Percentiles rank a stretch among this genome's conserved stretches.
Evolutionary conservation across 306 rosid genomes (phyloP).

Genomic region (Castanea mollissima): DNA sequence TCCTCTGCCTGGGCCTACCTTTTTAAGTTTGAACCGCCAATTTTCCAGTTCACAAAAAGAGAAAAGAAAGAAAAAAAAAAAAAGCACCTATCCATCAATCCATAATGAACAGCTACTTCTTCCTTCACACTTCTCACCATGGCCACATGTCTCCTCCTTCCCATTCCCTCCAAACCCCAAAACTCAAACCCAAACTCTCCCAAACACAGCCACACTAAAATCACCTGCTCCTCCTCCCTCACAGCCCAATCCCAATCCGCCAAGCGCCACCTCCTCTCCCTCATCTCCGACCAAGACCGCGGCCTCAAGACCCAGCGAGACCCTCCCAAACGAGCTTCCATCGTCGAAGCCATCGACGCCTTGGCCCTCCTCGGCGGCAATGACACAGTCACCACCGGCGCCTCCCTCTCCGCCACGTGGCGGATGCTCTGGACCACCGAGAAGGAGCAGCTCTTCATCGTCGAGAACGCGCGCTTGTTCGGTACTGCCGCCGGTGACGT

Average conservation of each 20-base stretch:
- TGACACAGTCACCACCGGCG: constrained; percentile 55
- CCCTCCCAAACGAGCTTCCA: constrained; percentile 39
- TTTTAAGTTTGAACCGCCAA: constrained; percentile 23
- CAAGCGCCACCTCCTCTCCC: constrained; percentile 57
- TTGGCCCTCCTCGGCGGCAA: constrained; percentile 47
- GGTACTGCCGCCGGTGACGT: constrained; percentile 85
- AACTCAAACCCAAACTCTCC: constrained; percentile 13
- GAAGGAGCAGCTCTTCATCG: constrained; percentile 90
- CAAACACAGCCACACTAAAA: constrained; percentile 9
- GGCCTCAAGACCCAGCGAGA: constrained; percentile 68
- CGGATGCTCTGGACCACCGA: constrained; percentile 91
- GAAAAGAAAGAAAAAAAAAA: no score
- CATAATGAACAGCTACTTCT: neutral
- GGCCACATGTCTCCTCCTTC: constrained; percentile 45
- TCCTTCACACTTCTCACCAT: constrained; percentile 16
- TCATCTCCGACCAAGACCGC: constrained; percentile 77
- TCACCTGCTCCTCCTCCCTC: constrained; percentile 61
- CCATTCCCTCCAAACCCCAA: constrained; percentile 22
- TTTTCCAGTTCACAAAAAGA: neutral
- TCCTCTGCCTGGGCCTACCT: neutral
- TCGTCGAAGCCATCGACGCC: constrained; percentile 58
- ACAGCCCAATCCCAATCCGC: constrained; percentile 54
- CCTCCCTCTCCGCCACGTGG: constrained; percentile 78
- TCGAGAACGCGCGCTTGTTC: constrained; percentile 68
- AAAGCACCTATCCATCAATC: neutral